These are phyloP conservation scores for Linnemannia schmuckeri DNA, from an alignment of 192 early-diverging fungal genomes.

Conservation along the genomic window DNA sequence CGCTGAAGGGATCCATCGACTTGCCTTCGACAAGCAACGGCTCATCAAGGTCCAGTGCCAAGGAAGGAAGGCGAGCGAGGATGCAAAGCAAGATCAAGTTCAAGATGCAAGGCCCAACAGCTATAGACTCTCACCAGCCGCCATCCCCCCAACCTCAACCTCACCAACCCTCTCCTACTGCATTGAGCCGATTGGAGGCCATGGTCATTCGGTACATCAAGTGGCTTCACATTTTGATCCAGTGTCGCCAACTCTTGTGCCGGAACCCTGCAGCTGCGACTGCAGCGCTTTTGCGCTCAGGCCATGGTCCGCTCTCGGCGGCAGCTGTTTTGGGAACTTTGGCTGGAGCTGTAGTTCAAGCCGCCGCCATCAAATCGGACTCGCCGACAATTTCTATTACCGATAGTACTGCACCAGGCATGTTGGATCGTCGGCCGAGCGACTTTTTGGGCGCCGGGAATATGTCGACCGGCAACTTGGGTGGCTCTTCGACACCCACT, in stretches of 20 bases:
- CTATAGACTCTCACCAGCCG: neutral
- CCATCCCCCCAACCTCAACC: slow-evolving; percentile 1
- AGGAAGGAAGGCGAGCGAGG: slow-evolving; percentile 5
- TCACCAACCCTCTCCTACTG: neutral
- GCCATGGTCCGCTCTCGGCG: neutral
- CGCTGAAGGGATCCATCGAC: neutral
- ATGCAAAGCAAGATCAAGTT: slow-evolving; percentile 25
- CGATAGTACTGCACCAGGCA: neutral
- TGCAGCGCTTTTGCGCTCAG: neutral
- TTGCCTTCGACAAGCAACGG: neutral
- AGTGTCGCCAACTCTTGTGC: slow-evolving; percentile 41
- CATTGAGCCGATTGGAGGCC: slow-evolving; percentile 21
- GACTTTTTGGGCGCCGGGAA: slow-evolving; percentile 11
- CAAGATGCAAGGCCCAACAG: slow-evolving; percentile 8
- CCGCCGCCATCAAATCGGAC: neutral
- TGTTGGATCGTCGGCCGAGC: slow-evolving; percentile 22
- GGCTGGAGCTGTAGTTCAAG: neutral
- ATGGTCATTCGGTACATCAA: slow-evolving; percentile 56
- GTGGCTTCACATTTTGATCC: slow-evolving; percentile 51
- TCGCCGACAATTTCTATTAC: slow-evolving; percentile 26
- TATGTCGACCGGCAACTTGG: neutral
- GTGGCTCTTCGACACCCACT: neutral
- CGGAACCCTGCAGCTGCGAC: slow-evolving; percentile 17
- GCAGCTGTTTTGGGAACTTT: slow-evolving; percentile 1
- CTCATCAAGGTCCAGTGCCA: slow-evolving; percentile 6